Base-by-base conservation (phyloP, 2,329 filamentous ascomycete genomes). In the Lachnellula hyalina region DNA sequence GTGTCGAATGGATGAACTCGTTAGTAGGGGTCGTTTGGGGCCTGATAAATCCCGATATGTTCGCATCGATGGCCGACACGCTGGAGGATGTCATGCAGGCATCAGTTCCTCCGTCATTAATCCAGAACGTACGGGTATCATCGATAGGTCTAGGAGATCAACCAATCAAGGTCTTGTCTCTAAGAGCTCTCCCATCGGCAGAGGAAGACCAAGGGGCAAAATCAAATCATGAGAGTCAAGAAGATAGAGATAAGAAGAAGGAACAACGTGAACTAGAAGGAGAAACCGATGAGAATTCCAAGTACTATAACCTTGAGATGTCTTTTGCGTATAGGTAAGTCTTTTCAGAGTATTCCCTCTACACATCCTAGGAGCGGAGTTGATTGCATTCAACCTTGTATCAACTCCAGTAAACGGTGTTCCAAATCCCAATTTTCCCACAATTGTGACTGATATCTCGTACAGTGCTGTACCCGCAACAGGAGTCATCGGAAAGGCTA, bases 71-170 rank as follows among this genome's bases (percentile, higher is more conserved):
- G 48, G 56, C 56, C 46, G 59, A 61, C 34, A 61, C 59, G 5
- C 52, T 61, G n/a, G 59, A 61, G 21, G 59, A 61, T 47, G 59
- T 61, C n/a, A 61, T 61, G 59, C 59, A 61, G 42, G 59, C 59
- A 51, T 61, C 59, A 4, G 59, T 61, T 40, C 59, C 59, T 14
- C 59, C 56, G 15, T 51, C 59, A 5, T 44, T 61, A 28, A 59
- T 61, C 17, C 59, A 61, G 19, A 61, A 61, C 7, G 59, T 61
- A 14, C 49, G 52, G 4, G 59, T 61, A 2, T 59, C 59, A 5
- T 61, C 59, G 1, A 59, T 61, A 17, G 59, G 59, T 12, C 54
- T 61, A 6, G 59, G 59, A 17, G 59, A 61, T 41, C 56, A 61
- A 50, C 36, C 59, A 5, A 52, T 61, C 47, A 61, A 61, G 46